Base-by-base conservation (phyloP, 257 asterid genomes). In the Nyctanthes arbortristis region DNA sequence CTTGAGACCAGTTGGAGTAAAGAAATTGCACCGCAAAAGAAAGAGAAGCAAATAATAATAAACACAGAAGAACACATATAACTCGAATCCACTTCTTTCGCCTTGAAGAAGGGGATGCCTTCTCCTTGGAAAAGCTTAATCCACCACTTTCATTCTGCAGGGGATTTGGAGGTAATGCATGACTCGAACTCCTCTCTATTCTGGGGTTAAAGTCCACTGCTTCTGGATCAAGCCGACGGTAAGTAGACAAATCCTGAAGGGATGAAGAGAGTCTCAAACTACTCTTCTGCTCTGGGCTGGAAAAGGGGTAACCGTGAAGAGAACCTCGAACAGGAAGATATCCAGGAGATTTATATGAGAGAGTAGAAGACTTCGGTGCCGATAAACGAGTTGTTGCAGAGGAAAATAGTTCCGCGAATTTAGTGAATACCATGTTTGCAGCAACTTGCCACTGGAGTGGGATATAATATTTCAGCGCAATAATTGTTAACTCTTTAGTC, bases 161-260 rank as follows among this genome's bases (percentile, higher is more conserved):
- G 13, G 66, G 67, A 56, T 73, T 70, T 54, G 72, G 63, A 31
- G 80, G 80, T 65, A 77, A 70, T 78, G 78, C 45, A 43, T 68
- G 68, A 72, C 43, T 22, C 25, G 74, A 68, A 66, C 67, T 70
- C 66, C 65, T 84, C 66, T 73, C 77, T 18, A 73, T 35, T 59
- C 80, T 87, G 63, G 69, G 54, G 57, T 13, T 63, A 61, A 49
- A 40, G 80, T 58, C 75, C 29, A 84, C 86, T 56, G 58, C 84
- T 75, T 83, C 89, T 65, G 75, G 81, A 81, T 81, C 91, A 28
- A 77, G 75, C 24, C 30, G 80, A 45, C 60, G 79, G 65, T 83
- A 87, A 57, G 82, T 71, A 61, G 94, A 77, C 34, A 87, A 84
- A 78, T 87, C 91, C 78, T 87, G 94, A 76, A 87, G 94, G 33